Evolutionary conservation across 75 land plant genomes (phyloP).

Genomic region (Picea glauca): DNA sequence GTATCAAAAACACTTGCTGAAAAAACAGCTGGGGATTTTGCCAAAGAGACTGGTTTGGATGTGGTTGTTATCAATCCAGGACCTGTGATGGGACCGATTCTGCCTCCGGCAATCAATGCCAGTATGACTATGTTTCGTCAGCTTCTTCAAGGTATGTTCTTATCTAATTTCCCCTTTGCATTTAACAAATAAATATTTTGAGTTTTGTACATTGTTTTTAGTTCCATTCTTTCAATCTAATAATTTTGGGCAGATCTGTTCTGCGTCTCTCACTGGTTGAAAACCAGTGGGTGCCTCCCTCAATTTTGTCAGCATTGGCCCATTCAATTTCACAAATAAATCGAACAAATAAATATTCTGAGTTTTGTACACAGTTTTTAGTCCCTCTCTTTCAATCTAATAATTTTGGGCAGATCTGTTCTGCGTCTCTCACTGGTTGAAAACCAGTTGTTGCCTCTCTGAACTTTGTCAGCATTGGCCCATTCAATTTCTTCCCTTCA

Average conservation of each 20-base stretch:
- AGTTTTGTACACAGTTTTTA: no score
- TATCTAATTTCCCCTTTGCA: not conserved
- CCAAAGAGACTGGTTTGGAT: conserved; percentile 49
- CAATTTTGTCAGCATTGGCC: not conserved
- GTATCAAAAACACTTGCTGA: conserved; percentile 72
- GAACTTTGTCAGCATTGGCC: not conserved
- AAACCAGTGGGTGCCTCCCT: not conserved
- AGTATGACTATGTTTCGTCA: conserved; percentile 54
- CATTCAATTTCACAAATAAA: not conserved
- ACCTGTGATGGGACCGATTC: conserved; percentile 58
- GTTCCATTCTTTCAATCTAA: not conserved
- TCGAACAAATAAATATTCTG: not conserved
- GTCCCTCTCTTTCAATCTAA: not conserved
- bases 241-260: not conserved
- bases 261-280: not conserved
- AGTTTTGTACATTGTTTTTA: not conserved
- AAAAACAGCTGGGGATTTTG: conserved; percentile 70
- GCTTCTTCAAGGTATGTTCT: conserved; percentile 48
- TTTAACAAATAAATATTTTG: not conserved
- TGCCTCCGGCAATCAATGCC: conserved; percentile 61
- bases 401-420: not conserved
- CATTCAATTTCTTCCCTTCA: not conserved
- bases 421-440: not conserved
- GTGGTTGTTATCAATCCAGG: conserved; percentile 80
- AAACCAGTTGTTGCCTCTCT: not conserved